Conservation (phyloP, 331 rosid species). For the Acacia pycnantha region DNA sequence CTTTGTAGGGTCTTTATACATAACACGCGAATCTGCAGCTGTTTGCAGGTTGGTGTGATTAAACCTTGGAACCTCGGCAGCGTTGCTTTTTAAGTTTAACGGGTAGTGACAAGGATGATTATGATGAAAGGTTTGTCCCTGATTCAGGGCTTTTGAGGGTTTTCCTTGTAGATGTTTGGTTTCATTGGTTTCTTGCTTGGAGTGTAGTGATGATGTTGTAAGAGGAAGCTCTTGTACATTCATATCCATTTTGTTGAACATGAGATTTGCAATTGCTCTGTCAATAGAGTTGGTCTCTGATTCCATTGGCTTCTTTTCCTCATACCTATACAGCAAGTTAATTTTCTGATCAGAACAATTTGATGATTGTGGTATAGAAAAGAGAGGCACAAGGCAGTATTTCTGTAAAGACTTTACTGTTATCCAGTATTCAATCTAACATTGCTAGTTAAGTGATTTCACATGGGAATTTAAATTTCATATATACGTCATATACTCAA, state of each 20-base stretch:
- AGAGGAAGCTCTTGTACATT: conserved; percentile 37
- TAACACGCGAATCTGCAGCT: neutral
- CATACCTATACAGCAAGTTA: conserved; percentile 40
- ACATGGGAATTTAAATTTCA: neutral
- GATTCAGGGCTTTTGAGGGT: conserved; percentile 9
- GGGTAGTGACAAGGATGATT: neutral
- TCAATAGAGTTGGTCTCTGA: conserved; percentile 58
- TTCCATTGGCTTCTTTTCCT: conserved; percentile 36
- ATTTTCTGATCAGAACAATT: conserved; percentile 17
- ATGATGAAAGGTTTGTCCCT: conserved; percentile 3
- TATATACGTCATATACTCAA: neutral
- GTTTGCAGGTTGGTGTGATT: conserved; percentile 10
- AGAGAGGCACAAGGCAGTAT: neutral
- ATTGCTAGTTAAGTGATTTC: neutral
- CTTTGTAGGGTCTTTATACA: conserved; percentile 10
- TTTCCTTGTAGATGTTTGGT: conserved; percentile 3
- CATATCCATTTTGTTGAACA: conserved; percentile 54
- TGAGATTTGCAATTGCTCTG: conserved; percentile 69
- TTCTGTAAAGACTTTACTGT: neutral
- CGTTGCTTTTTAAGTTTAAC: conserved; percentile 23
- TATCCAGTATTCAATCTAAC: neutral
- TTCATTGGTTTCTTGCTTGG: conserved; percentile 24
- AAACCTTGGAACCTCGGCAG: conserved; percentile 47
- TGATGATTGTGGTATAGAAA: conserved; percentile 1
- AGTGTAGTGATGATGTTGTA: conserved; percentile 23